Evolutionary conservation across 305 asterid genomes (phyloP), one percentile per base, ranked within the genome.

Genomic region (Solanum aculeatissimum): DNA sequence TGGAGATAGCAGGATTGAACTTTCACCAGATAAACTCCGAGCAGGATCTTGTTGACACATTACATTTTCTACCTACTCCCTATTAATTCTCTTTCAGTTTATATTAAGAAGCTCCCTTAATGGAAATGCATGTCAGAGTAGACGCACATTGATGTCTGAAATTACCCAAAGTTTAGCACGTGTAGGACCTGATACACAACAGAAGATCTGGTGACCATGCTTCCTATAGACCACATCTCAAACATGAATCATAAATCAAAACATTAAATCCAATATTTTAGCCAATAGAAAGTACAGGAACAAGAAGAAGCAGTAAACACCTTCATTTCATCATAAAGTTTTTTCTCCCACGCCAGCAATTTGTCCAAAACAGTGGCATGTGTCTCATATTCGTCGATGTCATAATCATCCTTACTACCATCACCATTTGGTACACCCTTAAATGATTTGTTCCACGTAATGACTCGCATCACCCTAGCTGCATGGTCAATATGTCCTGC

Each of bases 301-400:
- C 38, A 42, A 82, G 68, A 83, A n/a, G 16, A 11, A 21, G 74
- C 65, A 51, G 58, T 84, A 51, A 51, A 70, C 85, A 97, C 99
- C 98, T 97, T 97, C 72, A 97, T 95, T 94, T 97, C 98, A 92
- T 97, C 99, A 45, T 92, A 97, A 55, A 97, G 95, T 90, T 97
- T 97, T 89, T 97, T 97, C 92, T 97, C 99, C 99, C 99, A 97
- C 15, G 98, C 99, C 55, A 95, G 90, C 88, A 97, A 91, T 91
- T 97, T 97, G 89, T 97, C 99, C 87, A 97, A 91, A 87, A 97
- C 91, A n/a, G 97, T 97, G 89, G 99, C 99, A 87, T 93, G 98
- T 8, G 98, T 93, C 92, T 97, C 99, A 18, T 84, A 89, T 60
- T 95, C 97, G 21, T 92, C 98, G 9, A 88, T 86, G 83, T 91